A percentile compares a stretch with the other conserved stretches of the same genome.
These are phyloP conservation scores for Clonostachys chloroleuca DNA, from an alignment of 2,329 filamentous ascomycete genomes.

Conservation along the genomic window DNA sequence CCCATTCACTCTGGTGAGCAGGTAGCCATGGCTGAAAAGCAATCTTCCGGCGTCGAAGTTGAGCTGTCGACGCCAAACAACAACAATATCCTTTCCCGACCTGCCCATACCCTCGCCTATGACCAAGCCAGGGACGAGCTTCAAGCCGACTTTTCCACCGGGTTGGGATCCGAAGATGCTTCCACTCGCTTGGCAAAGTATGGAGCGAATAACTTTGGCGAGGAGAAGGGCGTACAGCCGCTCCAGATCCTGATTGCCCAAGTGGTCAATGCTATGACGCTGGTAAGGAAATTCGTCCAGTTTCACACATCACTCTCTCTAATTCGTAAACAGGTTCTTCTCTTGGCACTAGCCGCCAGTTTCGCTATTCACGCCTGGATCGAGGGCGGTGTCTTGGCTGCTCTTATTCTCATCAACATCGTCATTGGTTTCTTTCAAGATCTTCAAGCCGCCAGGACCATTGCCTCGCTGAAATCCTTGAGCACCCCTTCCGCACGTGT, in stretches of 20 bases:
- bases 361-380: constrained; percentile 46
- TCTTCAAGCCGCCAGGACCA: constrained; percentile 30
- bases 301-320: background rate
- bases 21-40: too few relatives aligned
- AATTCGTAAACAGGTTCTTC: constrained; percentile 29
- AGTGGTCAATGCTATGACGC: constrained; percentile 53
- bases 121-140: constrained; percentile 47
- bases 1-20: too few relatives aligned
- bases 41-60: too few relatives aligned
- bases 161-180: constrained; percentile 47
- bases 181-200: constrained; percentile 42
- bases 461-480: constrained; percentile 27
- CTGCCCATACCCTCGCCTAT: constrained; percentile 51
- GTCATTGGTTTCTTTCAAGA: constrained; percentile 38
- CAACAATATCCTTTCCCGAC: constrained; percentile 38
- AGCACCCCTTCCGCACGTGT: constrained; percentile 26
- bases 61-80: too few relatives aligned
- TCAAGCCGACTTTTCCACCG: constrained; percentile 44
- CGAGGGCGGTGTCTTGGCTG: constrained; percentile 44
- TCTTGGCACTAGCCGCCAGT: constrained; percentile 53
- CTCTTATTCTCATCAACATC: constrained; percentile 45
- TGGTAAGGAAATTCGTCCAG: constrained; percentile 20
- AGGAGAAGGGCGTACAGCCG: constrained; percentile 42
- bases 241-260: constrained; percentile 54
- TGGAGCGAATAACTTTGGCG: constrained; percentile 54